Evolutionary conservation across 768 basidiomycete species (phyloP), one percentile per base, ranked within the genome.

Genomic region (Auricularia auricula-judae): DNA sequence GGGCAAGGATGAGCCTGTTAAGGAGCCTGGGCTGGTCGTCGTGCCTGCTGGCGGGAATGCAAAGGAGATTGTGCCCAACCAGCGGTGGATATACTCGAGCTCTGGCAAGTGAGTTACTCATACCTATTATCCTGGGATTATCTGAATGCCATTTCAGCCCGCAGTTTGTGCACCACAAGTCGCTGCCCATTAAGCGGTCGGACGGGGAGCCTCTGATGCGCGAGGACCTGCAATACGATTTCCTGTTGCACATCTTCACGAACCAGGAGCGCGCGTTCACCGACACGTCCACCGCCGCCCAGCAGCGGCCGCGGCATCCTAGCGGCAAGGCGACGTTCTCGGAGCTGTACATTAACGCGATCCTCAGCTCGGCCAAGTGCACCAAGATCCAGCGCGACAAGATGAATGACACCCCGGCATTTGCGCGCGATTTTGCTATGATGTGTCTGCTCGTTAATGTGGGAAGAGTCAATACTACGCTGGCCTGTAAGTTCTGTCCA

Each of bases 341-440:
- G 70, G 87, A 92, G 72, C 82, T 95, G 66, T 96, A 93, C 73
- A 82, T 91, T 67, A 86, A 88, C 69, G 86, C 91, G 8, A 74
- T 93, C 67, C 87, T 86, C 75, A 80, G 86, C 73, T 88, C 87
- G 1, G 77, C 83, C 8, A 87, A 87, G 69, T 84, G 85, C 36
- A 87, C 89, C 11, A 86, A 84, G 71, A 82, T 82, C 8, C 79
- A 89, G 62, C 86, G 85, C 67, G 86, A 87, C 72, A 89, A 87
- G 72, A 84, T 91, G 76, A 70, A 74, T n/a, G 84, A 86, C 42
- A 87, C 84, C 0, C 75, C 81, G 8, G 73, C 74, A 14, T 88
- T 87, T 70, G 82, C 83, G 3, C 78, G 81, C 36, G 87, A 87
- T 72, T 87, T 89, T 75, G 83, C 84, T n/a, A 88, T 87, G 81